Evolutionary conservation across 148 eudicot species (phyloP).

Genomic region (Dysphania ambrosioides): DNA sequence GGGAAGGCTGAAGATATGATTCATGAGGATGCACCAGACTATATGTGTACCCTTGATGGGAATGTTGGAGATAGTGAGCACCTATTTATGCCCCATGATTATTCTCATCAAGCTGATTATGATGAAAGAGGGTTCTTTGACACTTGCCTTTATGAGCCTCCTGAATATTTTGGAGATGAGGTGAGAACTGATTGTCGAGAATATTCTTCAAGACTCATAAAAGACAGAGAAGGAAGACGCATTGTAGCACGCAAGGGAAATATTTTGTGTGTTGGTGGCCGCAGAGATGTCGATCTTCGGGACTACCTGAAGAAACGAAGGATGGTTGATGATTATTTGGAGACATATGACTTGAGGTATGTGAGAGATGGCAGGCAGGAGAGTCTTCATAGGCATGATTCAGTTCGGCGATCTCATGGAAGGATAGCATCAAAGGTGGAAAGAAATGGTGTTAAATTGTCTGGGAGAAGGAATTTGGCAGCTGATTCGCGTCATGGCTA

Average conservation of each 20-base stretch:
- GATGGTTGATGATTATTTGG: slow-evolving; percentile 26
- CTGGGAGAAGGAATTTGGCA: slow-evolving; percentile 15
- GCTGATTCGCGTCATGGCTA: slow-evolving; percentile 18
- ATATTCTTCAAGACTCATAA: slow-evolving; percentile 23
- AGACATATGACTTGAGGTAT: slow-evolving; percentile 28
- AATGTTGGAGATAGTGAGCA: slow-evolving; percentile 37
- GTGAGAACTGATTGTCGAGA: slow-evolving; percentile 13
- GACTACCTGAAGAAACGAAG: slow-evolving; percentile 44
- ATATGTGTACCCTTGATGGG: slow-evolving; percentile 31
- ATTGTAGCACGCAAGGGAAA: slow-evolving; percentile 37
- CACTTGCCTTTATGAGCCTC: slow-evolving; percentile 26
- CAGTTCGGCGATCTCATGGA: slow-evolving; percentile 20
- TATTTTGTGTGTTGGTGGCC: slow-evolving; percentile 21
- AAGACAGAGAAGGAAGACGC: slow-evolving; percentile 26
- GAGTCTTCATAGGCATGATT: slow-evolving; percentile 24
- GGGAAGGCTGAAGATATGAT: slow-evolving; percentile 36
- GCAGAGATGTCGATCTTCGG: slow-evolving; percentile 44
- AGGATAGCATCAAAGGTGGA: slow-evolving; percentile 36
- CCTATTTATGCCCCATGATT: slow-evolving; percentile 34
- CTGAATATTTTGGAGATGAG: slow-evolving; percentile 30
- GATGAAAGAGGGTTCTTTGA: slow-evolving; percentile 24
- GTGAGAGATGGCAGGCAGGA: slow-evolving; percentile 29
- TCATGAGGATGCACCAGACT: slow-evolving; percentile 41
- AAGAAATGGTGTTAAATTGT: slow-evolving; percentile 27
- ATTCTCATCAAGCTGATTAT: slow-evolving; percentile 29